Percentiles rank a stretch among this genome's conserved stretches.
phyloP scores from a whole-genome alignment of 75 land plant genomes.

The Cupressus sempervirens region DNA sequence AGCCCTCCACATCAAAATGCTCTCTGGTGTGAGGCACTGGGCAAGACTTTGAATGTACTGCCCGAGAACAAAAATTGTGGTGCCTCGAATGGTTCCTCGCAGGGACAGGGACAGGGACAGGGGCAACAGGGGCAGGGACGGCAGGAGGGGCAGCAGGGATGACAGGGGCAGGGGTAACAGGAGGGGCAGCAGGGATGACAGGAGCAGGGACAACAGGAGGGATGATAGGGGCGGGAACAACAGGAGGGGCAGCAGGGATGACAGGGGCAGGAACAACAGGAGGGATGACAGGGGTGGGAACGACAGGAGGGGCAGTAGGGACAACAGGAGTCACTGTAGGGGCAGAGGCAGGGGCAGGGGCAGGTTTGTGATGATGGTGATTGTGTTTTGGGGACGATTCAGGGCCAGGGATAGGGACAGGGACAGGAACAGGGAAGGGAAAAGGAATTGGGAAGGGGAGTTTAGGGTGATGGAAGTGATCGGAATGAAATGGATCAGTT shows the following conservation, averaged over 20 bases:
- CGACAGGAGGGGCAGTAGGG: not conserved
- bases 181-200: no score
- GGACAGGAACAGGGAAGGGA: no score
- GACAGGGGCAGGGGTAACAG: not conserved
- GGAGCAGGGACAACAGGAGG: not conserved
- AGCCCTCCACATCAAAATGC: constrained; percentile 11
- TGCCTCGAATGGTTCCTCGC: no score
- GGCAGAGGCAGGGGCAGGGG: not conserved
- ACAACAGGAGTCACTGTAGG: no score
- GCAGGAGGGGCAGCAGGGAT: no score
- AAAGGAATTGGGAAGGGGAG: no score
- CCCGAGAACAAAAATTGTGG: constrained; percentile 8
- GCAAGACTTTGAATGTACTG: not conserved
- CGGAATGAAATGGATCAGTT: no score
- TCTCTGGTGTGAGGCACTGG: constrained; percentile 19
- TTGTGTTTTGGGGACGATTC: no score
- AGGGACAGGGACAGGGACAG: no score
- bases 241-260: not conserved
- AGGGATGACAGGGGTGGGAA: not conserved
- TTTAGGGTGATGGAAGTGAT: no score
- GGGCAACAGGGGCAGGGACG: no score
- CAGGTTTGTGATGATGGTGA: not conserved
- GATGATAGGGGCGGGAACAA: not conserved
- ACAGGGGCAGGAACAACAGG: not conserved
- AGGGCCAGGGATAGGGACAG: no score